phyloP scores from a whole-genome alignment of 495 filamentous ascomycete species.

The Staphylotrichum tortipilum region DNA sequence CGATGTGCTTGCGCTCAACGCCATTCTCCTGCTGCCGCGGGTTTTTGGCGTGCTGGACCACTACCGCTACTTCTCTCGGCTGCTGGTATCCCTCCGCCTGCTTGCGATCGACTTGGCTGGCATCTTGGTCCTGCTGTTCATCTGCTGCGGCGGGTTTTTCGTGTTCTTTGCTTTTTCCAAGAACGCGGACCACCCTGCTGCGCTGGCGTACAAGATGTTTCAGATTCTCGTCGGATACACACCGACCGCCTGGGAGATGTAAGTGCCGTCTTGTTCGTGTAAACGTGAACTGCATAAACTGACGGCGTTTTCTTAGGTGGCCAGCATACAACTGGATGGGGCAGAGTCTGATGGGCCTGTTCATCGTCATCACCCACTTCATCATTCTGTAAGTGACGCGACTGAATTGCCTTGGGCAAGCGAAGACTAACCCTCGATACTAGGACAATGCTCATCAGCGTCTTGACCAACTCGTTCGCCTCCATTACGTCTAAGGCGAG shows the following conservation, averaged over 20 bases:
- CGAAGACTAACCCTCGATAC: neutral
- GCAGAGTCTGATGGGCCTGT: slow-evolving; percentile 62
- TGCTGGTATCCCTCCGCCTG: slow-evolving; percentile 84
- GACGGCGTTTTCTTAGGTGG: slow-evolving; percentile 51
- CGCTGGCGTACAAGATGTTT: slow-evolving; percentile 79
- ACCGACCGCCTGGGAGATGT: slow-evolving; percentile 45
- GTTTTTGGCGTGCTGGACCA: slow-evolving; percentile 89
- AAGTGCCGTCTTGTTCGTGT: slow-evolving; percentile 12
- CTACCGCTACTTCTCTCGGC: slow-evolving; percentile 87
- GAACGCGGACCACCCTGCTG: slow-evolving; percentile 50
- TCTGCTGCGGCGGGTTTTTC: slow-evolving; percentile 87
- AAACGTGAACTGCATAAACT: neutral
- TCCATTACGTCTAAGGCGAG: slow-evolving; percentile 84
- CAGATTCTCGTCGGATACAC: slow-evolving; percentile 85
- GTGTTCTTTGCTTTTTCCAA: slow-evolving; percentile 80
- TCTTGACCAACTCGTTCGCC: slow-evolving; percentile 91
- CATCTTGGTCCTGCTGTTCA: slow-evolving; percentile 70
- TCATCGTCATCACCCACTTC: slow-evolving; percentile 90
- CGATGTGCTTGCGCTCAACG: slow-evolving; percentile 81
- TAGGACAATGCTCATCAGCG: slow-evolving; percentile 79
- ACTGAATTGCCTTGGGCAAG: neutral
- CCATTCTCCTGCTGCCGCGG: slow-evolving; percentile 79
- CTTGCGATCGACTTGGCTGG: slow-evolving; percentile 85
- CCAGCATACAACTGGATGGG: slow-evolving; percentile 69
- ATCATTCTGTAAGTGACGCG: slow-evolving; percentile 55